Base-by-base conservation (phyloP, 805 yeast species). In the Starmerella floris region DNA sequence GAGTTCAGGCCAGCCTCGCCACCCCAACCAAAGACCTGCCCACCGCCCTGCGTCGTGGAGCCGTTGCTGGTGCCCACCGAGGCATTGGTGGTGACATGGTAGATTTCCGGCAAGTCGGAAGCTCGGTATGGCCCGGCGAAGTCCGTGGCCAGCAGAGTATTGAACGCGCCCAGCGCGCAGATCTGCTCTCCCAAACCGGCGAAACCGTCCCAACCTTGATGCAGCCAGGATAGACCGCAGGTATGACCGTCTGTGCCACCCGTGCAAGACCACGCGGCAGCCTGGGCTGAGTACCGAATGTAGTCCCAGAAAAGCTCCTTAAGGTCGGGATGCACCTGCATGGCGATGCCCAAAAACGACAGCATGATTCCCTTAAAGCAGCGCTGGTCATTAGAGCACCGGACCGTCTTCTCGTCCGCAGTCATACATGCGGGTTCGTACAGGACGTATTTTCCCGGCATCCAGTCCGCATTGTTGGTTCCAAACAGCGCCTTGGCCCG, bases 171-270 rank as follows among this genome's bases (percentile, higher is more conserved):
- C 48, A 85, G 63, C 0, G 95, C 95, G 27, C 78, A 64, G 72
- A 83, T 80, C 63, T 88, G 94, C 63, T 88, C 95, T 43, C 96
- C 96, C 28, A 88, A 68, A 2, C 96, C 95, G 54, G 73, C 83
- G 32, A 57, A 56, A 2, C 72, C 76, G 61, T 87, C 96, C 77
- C 80, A 81, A 17, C 74, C 75, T 8, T 59, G 58, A 17, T 49
- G 51, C 3, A 72, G 62, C 97, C 97, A 87, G 56, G 82, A 69
- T 44, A 72, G 56, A 23, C 95, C 96, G 67, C 97, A 88, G 0
- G 96, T 87, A 49, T 76, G 79, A 16, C 83, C 83, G 59, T 87
- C 96, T 4, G 62, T 46, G 54, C 95, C 96, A 50, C 96, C 96
- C 1, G 79, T 67, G 63, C 97, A 87, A 1, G 88, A 73, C 49